A percentile compares a stretch with the other conserved stretches of the same genome.
These are phyloP conservation scores for Trypanosoma platydactyli DNA, from an alignment of 208 protist species.

Conservation along the genomic window DNA sequence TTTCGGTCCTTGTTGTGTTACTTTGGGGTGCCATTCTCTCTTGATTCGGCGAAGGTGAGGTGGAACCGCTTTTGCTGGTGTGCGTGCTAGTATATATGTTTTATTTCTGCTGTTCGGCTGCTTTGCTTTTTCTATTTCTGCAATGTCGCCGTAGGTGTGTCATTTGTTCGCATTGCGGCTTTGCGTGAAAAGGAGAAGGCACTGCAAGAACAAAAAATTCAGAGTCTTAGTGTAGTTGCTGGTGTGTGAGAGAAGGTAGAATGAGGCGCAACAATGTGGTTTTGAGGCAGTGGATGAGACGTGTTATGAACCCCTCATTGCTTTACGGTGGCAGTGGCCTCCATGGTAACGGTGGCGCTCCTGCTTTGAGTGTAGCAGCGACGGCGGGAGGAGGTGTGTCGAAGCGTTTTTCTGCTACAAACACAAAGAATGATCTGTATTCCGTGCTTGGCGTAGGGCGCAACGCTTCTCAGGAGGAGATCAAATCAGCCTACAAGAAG, in stretches of 20 bases:
- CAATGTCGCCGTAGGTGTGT: too few species aligned
- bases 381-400: conserved; percentile 8
- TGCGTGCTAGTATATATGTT: too few species aligned
- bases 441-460: conserved; percentile 69
- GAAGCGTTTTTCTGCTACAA: conserved; percentile 34
- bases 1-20: too few species aligned
- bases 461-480: conserved; percentile 81
- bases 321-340: background rate
- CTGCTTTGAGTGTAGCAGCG: background rate
- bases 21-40: too few species aligned
- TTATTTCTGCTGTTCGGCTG: too few species aligned
- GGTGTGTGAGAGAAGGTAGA: background rate
- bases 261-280: background rate
- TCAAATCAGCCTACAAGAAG: conserved; percentile 87
- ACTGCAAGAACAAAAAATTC: too few species aligned
- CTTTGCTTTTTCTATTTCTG: too few species aligned
- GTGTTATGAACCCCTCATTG: background rate
- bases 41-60: too few species aligned
- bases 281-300: background rate
- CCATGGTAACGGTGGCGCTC: background rate
- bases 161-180: too few species aligned
- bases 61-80: too few species aligned
- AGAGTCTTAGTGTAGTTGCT: too few species aligned
- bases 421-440: conserved; percentile 80
- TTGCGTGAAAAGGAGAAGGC: too few species aligned